Evolutionary conservation across 441 rosid genomes (phyloP).

Genomic region (Aquilaria agallochum): DNA sequence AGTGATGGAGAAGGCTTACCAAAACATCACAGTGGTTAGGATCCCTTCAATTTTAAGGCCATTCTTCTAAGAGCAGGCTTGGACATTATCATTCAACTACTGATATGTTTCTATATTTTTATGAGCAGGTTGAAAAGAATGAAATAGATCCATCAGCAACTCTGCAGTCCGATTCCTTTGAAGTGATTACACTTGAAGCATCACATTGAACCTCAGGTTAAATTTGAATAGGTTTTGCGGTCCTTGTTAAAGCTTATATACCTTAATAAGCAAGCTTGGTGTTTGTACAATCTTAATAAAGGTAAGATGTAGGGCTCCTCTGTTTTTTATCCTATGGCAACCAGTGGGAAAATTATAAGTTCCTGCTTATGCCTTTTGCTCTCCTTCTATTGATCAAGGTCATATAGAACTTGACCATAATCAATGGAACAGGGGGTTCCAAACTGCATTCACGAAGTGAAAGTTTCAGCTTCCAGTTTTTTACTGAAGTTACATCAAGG

Average conservation of each 20-base stretch:
- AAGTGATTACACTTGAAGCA: slow-evolving; percentile 20
- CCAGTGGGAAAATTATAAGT: neutral
- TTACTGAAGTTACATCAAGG: too few relatives aligned
- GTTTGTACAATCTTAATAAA: slow-evolving; percentile 5
- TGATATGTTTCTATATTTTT: neutral
- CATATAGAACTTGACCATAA: neutral
- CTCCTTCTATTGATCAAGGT: neutral
- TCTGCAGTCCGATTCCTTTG: slow-evolving; percentile 25
- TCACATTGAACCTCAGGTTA: neutral
- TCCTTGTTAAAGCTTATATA: neutral
- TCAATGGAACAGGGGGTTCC: neutral
- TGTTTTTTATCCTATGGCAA: neutral
- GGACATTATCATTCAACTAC: neutral
- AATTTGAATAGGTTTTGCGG: neutral
- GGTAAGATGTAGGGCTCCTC: neutral
- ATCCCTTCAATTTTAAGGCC: neutral
- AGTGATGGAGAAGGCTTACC: slow-evolving; percentile 49
- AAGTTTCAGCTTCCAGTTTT: too few relatives aligned
- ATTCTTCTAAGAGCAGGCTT: neutral
- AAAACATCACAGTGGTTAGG: slow-evolving; percentile 31
- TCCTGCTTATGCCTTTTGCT: neutral
- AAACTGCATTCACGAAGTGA: neutral
- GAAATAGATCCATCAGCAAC: slow-evolving; percentile 18
- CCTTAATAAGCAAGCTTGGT: neutral
- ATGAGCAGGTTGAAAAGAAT: slow-evolving; percentile 15